phyloP scores from a whole-genome alignment of 2,329 filamentous ascomycete species.

The Nectriaceae sp. region DNA sequence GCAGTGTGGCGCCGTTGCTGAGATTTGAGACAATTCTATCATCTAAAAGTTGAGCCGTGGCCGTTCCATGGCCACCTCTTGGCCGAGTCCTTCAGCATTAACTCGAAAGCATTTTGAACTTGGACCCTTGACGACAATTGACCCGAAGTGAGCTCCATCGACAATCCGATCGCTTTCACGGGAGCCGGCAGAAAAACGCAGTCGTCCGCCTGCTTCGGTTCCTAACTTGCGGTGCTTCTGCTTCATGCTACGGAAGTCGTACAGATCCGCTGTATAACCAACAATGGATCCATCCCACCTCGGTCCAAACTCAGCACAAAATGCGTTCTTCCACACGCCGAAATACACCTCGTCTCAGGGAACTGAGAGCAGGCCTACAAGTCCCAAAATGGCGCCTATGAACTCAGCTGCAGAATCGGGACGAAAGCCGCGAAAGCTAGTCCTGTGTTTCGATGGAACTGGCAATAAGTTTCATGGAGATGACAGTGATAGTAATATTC shows the following conservation, averaged over 20 bases:
- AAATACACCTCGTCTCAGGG: slow-evolving; percentile 15
- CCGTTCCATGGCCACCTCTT: not conserved
- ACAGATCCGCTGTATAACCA: slow-evolving; percentile 5
- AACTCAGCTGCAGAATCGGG: slow-evolving; percentile 10
- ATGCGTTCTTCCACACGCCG: slow-evolving; percentile 14
- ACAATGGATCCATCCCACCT: slow-evolving; percentile 28
- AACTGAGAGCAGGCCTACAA: slow-evolving; percentile 23
- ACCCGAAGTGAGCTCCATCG: not conserved
- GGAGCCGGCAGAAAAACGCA: not conserved
- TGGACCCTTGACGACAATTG: too few relatives aligned
- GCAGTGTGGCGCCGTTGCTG: slow-evolving; percentile 4
- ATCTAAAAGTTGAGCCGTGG: slow-evolving; percentile 9
- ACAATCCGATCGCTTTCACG: not conserved
- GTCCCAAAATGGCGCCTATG: slow-evolving; percentile 21
- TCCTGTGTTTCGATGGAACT: slow-evolving; percentile 65
- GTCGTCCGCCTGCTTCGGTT: not conserved
- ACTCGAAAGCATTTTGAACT: not conserved
- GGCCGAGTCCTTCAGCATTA: not conserved
- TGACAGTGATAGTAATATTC: slow-evolving; percentile 64
- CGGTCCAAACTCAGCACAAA: slow-evolving; percentile 16
- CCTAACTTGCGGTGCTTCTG: not conserved
- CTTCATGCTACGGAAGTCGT: slow-evolving; percentile 2
- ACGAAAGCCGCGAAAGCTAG: slow-evolving; percentile 46
- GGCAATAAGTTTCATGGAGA: slow-evolving; percentile 66
- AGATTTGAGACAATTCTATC: slow-evolving; percentile 15